These are phyloP conservation scores for Scheffersomyces ergatensis DNA, from an alignment of 805 yeast species.

Conservation along the genomic window DNA sequence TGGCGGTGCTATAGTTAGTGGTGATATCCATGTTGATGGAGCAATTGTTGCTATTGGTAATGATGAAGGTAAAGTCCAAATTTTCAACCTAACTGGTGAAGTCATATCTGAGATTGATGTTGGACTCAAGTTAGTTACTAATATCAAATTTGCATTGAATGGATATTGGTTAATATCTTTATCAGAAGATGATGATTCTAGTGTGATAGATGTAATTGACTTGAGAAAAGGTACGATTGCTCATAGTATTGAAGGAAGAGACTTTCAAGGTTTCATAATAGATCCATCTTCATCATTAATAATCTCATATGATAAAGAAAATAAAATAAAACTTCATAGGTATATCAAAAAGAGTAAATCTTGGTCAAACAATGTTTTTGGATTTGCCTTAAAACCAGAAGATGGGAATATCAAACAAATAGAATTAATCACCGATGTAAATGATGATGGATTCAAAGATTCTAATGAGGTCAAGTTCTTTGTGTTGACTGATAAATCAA, in stretches of 20 bases:
- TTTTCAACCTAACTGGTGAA: slow-evolving; percentile 38
- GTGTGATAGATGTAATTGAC: slow-evolving; percentile 43
- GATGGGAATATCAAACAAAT: neutral
- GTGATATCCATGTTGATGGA: slow-evolving; percentile 49
- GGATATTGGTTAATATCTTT: slow-evolving; percentile 59
- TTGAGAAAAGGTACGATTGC: slow-evolving; percentile 38
- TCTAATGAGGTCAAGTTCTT: slow-evolving; percentile 7
- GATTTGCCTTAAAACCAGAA: neutral
- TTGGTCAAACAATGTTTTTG: slow-evolving; percentile 20
- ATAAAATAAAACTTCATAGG: slow-evolving; percentile 26
- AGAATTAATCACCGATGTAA: slow-evolving; percentile 8
- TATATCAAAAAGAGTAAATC: slow-evolving; percentile 39
- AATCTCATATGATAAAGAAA: slow-evolving; percentile 14
- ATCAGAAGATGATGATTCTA: slow-evolving; percentile 13
- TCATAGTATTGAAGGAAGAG: slow-evolving; percentile 24
- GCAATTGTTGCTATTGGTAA: slow-evolving; percentile 41
- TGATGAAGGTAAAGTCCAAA: slow-evolving; percentile 20
- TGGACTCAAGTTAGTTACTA: slow-evolving; percentile 20
- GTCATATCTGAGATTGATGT: slow-evolving; percentile 28
- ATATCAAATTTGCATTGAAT: slow-evolving; percentile 55
- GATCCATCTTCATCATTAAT: slow-evolving; percentile 37
- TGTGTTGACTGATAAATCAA: slow-evolving; percentile 11
- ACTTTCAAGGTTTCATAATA: slow-evolving; percentile 20
- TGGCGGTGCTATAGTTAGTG: slow-evolving; percentile 12
- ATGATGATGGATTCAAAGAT: slow-evolving; percentile 9